Base-by-base conservation (phyloP, 192 early-diverging fungal species). In the Lobosporangium transversale region DNA sequence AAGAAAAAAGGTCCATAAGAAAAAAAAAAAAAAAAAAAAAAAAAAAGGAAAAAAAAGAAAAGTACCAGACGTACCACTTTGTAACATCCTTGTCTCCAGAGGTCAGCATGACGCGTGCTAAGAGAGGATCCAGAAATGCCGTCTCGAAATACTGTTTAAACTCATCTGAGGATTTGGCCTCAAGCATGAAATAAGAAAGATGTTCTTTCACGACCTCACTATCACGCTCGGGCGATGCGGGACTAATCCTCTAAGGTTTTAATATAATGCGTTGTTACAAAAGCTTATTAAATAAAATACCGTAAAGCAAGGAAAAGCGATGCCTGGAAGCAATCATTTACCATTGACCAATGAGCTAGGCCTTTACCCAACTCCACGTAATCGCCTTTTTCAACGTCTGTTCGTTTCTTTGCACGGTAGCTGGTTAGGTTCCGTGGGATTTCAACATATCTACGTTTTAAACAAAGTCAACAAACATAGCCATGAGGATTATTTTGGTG, bases 101-200 rank as follows among this genome's bases (percentile, higher is more conserved):
- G 3, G 20, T 59, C 32, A 79, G 63, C 78, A 79, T 79, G 24
- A 45, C 52, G 2, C 43, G 35, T 2, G 68, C 78, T n/a, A 79
- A 53, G 3, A 79, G 27, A 0, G 78, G 78, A 0, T 59, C n/a
- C 35, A 79, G 37, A 26, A 66, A 76, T 17, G 40, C n/a, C 6
- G 62, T 42, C 29, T 75, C 63, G 53, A 67, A 76, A 26, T 47
- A 67, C 27, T 54, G 26, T 35, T 79, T 63, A 56, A 66, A 79
- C 18, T 62, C 69, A 15, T 49, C 30, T 10, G 57, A 33, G 2
- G 78, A 79, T 20, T 67, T 70, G 40, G 58, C 32, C 20, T 59
- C 47, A 14, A 24, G 54, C 53, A 79, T 64, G 21, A 71, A 70
- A 24, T 71, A 40, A n/a, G 36, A 10, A 35, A 79, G 29, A 21